These are phyloP conservation scores for Talaromyces sp. DNA, from an alignment of 2,329 filamentous ascomycete genomes.

Conservation along the genomic window DNA sequence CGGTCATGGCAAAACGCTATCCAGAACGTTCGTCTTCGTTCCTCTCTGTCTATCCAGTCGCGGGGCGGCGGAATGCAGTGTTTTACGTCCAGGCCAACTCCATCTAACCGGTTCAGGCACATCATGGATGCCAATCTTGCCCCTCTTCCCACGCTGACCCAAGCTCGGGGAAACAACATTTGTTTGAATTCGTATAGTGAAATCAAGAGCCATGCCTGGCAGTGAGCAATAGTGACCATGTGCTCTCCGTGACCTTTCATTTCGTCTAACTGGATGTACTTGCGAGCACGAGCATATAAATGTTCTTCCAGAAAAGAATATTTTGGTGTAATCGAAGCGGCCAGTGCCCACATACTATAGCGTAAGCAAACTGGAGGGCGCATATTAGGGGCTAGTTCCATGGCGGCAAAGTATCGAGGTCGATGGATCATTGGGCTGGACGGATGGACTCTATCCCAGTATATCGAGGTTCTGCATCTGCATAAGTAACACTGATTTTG, in stretches of 20 bases:
- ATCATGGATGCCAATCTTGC: constrained; percentile 87
- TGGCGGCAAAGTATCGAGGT: constrained; percentile 77
- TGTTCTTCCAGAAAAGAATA: constrained; percentile 74
- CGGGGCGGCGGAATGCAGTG: constrained; percentile 79
- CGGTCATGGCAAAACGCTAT: constrained; percentile 85
- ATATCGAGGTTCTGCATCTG: constrained; percentile 65
- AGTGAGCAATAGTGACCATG: constrained; percentile 79
- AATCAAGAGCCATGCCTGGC: constrained; percentile 76
- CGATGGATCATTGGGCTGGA: constrained; percentile 85
- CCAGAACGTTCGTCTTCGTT: constrained; percentile 90
- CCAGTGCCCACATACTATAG: constrained; percentile 94
- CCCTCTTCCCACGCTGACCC: constrained; percentile 82
- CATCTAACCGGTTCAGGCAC: constrained; percentile 82
- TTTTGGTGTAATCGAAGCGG: constrained; percentile 79
- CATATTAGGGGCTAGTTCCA: constrained; percentile 82
- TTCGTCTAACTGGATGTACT: constrained; percentile 85
- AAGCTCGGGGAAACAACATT: constrained; percentile 95
- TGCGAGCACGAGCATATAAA: constrained; percentile 84
- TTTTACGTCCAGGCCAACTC: constrained; percentile 79
- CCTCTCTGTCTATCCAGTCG: constrained; percentile 92
- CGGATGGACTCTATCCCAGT: constrained; percentile 85
- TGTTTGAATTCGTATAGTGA: constrained; percentile 89
- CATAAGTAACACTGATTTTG: constrained; percentile 11
- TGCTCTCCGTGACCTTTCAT: constrained; percentile 88
- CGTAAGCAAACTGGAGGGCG: constrained; percentile 81